Conservation (phyloP, 257 asterid species). For the Echites panduratus region DNA sequence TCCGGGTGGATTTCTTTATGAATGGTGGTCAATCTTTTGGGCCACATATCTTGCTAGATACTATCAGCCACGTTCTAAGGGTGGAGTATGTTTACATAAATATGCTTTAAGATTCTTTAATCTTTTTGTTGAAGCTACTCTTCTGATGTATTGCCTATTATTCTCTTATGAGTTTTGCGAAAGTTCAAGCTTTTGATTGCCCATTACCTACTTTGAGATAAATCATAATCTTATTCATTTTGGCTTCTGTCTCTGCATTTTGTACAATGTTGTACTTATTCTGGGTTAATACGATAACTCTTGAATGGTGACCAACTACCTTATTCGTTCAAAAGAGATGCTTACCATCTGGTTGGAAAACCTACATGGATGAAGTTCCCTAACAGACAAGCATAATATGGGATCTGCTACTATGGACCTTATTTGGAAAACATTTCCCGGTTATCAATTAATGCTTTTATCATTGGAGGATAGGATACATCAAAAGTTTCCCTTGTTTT, state of each 20-base stretch:
- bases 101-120: not conserved
- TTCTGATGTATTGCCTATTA: not conserved
- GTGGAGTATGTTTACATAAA: slow-evolving; percentile 9
- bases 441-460: not conserved
- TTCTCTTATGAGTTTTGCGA: not conserved
- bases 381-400: too few relatives aligned
- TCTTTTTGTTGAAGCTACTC: not conserved
- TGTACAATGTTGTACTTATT: not conserved
- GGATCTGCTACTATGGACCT: too few relatives aligned
- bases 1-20: slow-evolving; percentile 38
- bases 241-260: not conserved
- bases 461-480: not conserved
- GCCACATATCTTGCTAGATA: slow-evolving; percentile 27
- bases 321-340: too few relatives aligned
- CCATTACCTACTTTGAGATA: not conserved
- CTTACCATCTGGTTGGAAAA: not conserved
- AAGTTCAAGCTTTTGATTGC: not conserved
- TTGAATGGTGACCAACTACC: too few relatives aligned
- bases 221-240: not conserved
- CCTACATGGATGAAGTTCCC: not conserved
- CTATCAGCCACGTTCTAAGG: slow-evolving; percentile 7
- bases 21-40: slow-evolving; percentile 54
- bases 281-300: not conserved
- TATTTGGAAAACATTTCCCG: not conserved
- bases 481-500: not conserved